Evolutionary conservation across 2,329 filamentous ascomycete genomes (phyloP), one percentile per base, ranked within the genome.

Genomic region (Didymella segeticola): DNA sequence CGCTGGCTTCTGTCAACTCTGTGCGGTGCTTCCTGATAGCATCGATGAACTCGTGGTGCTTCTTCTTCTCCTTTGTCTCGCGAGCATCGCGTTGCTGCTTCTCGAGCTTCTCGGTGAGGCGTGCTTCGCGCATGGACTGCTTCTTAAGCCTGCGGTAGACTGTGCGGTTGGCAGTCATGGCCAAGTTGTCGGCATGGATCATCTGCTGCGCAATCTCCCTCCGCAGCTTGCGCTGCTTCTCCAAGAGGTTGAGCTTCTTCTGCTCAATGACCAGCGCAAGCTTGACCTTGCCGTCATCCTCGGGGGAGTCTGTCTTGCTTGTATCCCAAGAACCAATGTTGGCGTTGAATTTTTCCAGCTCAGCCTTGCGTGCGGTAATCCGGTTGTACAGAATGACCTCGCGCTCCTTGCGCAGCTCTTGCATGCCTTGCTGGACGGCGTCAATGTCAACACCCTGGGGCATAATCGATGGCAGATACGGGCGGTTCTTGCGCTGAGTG

Each of bases 31-130:
- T 88, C 63, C 91, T 83, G 46, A 99, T 91, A 29, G 93, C 89
- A 60, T 91, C 87, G 53, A 99, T 83, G 76, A 96, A 96, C 73
- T 98, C 93, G 56, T 84, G 86, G 71, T 98, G 93, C 79, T 96
- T 96, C 86, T 96, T 95, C 86, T 96, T 96, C 79, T 99, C 95
- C 59, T 96, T 90, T 62, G 90, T 91, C 79, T 98, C 93, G 53
- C 95, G 90, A 34, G 93, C 93, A 75, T 98, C 93, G 52, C 95
- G 91, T 74, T 99, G 95, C 75, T 99, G 93, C 79, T 98, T 98
- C 84, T 99, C 95, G 2, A 99, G 86, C 77, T 97, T 99, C 83
- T 99, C 95, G 0, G 95, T 99, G 62, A 99, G 96, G 52, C 93
- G 89, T 51, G 95, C 95, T 78, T 99, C 95, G 29, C 93, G 89